Percentiles rank a stretch among this genome's conserved stretches.
Evolutionary conservation across 768 basidiomycete genomes (phyloP).

Genomic region (Leccinum arenicola): DNA sequence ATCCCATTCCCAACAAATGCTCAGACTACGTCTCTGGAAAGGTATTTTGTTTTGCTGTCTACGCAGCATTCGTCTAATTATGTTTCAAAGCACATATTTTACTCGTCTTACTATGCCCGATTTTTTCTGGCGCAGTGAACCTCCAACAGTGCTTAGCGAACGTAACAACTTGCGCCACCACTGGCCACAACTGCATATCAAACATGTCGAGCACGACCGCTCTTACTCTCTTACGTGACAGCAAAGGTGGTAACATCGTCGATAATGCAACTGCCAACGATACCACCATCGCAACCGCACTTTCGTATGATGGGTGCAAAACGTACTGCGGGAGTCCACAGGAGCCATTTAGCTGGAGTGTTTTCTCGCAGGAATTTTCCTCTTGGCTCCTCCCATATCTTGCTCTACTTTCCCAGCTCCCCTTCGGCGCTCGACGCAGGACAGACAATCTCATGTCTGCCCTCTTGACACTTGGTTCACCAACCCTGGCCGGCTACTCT

Average conservation of each 20-base stretch:
- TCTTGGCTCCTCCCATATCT: slow-evolving; percentile 50
- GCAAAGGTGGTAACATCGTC: neutral
- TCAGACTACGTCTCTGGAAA: neutral
- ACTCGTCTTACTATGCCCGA: neutral
- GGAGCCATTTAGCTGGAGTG: slow-evolving; percentile 19
- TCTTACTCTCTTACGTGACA: slow-evolving; percentile 14
- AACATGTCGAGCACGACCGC: slow-evolving; percentile 7
- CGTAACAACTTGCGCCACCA: slow-evolving; percentile 2
- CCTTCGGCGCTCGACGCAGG: slow-evolving; percentile 40
- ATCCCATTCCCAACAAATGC: slow-evolving; percentile 1
- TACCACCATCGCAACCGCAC: slow-evolving; percentile 1
- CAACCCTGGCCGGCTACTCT: slow-evolving; percentile 45
- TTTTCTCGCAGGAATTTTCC: slow-evolving; percentile 36
- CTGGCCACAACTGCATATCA: neutral
- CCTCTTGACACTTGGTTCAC: slow-evolving; percentile 44
- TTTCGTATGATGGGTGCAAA: slow-evolving; percentile 9
- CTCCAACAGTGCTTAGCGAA: slow-evolving; percentile 13
- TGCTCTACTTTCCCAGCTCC: slow-evolving; percentile 48
- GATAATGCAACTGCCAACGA: neutral
- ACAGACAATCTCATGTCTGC: slow-evolving; percentile 43
- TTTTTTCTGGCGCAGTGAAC: slow-evolving; percentile 3
- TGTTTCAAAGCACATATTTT: neutral
- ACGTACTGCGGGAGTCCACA: slow-evolving; percentile 9
- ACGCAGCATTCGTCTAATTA: neutral
- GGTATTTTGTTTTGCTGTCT: neutral